Evolutionary conservation across 208 protist species (phyloP).

Genomic region (Wallacemonas collosoma): DNA sequence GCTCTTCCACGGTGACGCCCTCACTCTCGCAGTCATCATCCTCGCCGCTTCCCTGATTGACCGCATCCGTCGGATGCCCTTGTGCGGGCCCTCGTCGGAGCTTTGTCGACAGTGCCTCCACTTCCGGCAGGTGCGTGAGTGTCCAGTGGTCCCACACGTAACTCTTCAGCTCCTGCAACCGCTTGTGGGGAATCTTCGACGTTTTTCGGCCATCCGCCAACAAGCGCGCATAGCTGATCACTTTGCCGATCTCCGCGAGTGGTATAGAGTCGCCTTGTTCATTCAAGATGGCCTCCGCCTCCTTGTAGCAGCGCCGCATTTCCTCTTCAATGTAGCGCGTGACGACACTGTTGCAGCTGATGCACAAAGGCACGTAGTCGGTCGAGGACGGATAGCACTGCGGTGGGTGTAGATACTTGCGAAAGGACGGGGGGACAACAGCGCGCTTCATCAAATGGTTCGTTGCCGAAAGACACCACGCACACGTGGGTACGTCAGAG

Average conservation of each 20-base stretch:
- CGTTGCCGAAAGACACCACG: slow-evolving; percentile 32
- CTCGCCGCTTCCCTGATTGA: background rate
- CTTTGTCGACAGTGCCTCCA: slow-evolving; percentile 15
- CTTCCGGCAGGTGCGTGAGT: slow-evolving; percentile 28
- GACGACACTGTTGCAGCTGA: slow-evolving; percentile 37
- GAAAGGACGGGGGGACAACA: slow-evolving; percentile 46
- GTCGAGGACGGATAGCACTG: slow-evolving; percentile 15
- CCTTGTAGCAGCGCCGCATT: slow-evolving; percentile 30
- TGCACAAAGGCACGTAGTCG: slow-evolving; percentile 43
- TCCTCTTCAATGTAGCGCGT: slow-evolving; percentile 29
- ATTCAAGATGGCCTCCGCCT: slow-evolving; percentile 16
- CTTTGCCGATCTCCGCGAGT: slow-evolving; percentile 22
- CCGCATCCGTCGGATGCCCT: background rate
- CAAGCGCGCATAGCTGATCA: slow-evolving; percentile 36
- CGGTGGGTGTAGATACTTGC: slow-evolving; percentile 33
- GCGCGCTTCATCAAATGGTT: slow-evolving; percentile 35
- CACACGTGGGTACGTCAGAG: slow-evolving; percentile 29
- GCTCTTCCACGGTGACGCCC: background rate
- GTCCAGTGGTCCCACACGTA: slow-evolving; percentile 35
- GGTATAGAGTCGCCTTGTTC: slow-evolving; percentile 2
- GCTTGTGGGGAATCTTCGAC: slow-evolving; percentile 16
- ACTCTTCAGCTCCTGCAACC: slow-evolving; percentile 23
- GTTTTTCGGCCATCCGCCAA: slow-evolving; percentile 23
- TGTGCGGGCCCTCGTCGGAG: background rate
- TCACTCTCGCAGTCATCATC: background rate